These are phyloP conservation scores for Entomortierella lignicola DNA, from an alignment of 192 early-diverging fungal genomes.

Conservation along the genomic window DNA sequence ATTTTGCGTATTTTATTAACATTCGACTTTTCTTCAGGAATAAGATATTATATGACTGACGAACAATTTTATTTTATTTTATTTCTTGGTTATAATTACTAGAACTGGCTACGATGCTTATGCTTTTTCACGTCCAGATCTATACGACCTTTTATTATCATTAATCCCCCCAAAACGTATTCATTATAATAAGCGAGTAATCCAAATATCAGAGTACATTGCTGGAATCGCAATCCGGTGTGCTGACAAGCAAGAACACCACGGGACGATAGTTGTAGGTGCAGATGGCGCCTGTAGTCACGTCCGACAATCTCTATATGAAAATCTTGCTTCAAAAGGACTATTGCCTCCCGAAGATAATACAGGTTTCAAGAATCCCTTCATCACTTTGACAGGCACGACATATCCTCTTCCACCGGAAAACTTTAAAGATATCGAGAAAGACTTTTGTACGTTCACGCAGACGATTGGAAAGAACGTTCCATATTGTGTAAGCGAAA, in stretches of 20 bases:
- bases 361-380: conserved; percentile 1
- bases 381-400: conserved; percentile 12
- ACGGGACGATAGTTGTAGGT: conserved; percentile 27
- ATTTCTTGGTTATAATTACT: background rate
- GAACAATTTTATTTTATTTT: no score
- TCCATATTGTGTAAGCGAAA: conserved; percentile 10
- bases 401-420: background rate
- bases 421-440: background rate
- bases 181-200: background rate
- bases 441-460: background rate
- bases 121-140: background rate
- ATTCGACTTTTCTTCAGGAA: no score
- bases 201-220: background rate
- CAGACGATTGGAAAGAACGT: background rate
- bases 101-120: background rate
- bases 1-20: no score
- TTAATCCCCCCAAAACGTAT: background rate
- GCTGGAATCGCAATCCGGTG: conserved; percentile 5
- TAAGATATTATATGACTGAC: background rate
- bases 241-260: background rate
- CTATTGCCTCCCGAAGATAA: conserved; percentile 6
- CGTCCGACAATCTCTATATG: conserved; percentile 19
- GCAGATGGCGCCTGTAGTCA: conserved; percentile 22
- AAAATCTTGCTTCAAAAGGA: background rate
- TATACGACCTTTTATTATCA: background rate